Base-by-base conservation (phyloP, 768 basidiomycete species). In the Tricholoma furcatifolium region DNA sequence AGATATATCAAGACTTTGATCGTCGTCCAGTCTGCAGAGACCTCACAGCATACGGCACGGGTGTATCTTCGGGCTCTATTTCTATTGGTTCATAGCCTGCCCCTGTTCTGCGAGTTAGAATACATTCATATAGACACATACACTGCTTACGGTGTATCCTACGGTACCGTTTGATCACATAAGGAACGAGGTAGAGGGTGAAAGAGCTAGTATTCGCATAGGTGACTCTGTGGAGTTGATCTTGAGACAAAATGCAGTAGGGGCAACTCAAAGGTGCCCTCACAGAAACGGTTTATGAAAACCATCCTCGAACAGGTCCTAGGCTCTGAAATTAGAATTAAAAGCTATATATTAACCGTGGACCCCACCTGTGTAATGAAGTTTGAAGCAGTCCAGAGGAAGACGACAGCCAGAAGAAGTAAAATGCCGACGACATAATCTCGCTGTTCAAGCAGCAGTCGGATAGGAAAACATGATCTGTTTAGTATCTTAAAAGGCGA, bases 161-260 rank as follows among this genome's bases (percentile, higher is more conserved):
- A 23, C 44, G 42, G 41, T 51, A 40, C 32, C 58, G 62, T 48
- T 65, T 45, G 44, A 56, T 54, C 24, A 47, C 35, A 43, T 53
- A 57, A 43, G 91, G 91, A 2, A 93, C 47, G 27, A 95, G 84
- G 70, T 95, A 95, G 12, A 93, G 61, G 3, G 82, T 72, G 65
- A 98, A 98, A n/a, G 92, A 77, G 56, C 89, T 86, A 1, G 95
- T 98, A 70, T 87, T 93, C 65, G 96, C 74, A 64, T 97, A 98
- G 10, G 96, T 95, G 46, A 92, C 80, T 52, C 90, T 91, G 52
- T 40, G n/a, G 32, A 12, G n/a, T 11, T 23, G 34, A 48, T 31
- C n/a, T 14, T 21, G 7, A 11, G n/a, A 23, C 38, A 20, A 36
- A 46, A 36, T 36, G 39, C n/a, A 43, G 27, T 20, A 54, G 38